These are phyloP conservation scores for Leccinellum albellum DNA, from an alignment of 768 basidiomycete genomes.

Conservation along the genomic window DNA sequence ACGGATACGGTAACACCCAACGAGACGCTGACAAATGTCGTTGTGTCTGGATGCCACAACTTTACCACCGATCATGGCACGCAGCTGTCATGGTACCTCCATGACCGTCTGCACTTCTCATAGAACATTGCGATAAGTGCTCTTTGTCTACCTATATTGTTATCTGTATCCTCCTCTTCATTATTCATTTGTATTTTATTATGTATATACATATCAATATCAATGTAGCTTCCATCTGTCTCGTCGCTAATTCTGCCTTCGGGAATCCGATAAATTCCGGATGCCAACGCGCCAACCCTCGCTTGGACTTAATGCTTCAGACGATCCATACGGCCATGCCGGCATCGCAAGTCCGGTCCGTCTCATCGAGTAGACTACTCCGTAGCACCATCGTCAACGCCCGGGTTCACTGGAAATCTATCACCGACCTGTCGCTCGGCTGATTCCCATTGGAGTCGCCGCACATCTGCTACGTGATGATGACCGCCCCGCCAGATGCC, in stretches of 20 bases:
- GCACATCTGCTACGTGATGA: constrained; percentile 35
- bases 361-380: too few species aligned
- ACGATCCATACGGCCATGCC: too few species aligned
- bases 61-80: constrained; percentile 19
- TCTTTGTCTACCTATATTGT: constrained; percentile 1
- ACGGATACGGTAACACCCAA: constrained; percentile 32
- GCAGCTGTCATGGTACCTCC: constrained; percentile 26
- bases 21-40: constrained; percentile 24
- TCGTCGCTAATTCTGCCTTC: too few species aligned
- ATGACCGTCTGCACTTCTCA: constrained; percentile 25
- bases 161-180: constrained; percentile 4
- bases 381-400: not conserved
- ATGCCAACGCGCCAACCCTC: too few species aligned
- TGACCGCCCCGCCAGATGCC: constrained; percentile 36
- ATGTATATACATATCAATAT: not conserved
- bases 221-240: not conserved
- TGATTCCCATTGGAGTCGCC: constrained; percentile 36
- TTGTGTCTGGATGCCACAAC: constrained; percentile 23
- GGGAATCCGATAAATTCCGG: too few species aligned
- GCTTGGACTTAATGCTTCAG: too few species aligned
- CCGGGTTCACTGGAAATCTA: constrained; percentile 17
- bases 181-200: not conserved
- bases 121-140: constrained; percentile 3
- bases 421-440: constrained; percentile 36
- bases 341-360: too few species aligned